Base-by-base conservation (phyloP, 108 stramenopile species). In the Pseudonitzschia delicatissima region DNA sequence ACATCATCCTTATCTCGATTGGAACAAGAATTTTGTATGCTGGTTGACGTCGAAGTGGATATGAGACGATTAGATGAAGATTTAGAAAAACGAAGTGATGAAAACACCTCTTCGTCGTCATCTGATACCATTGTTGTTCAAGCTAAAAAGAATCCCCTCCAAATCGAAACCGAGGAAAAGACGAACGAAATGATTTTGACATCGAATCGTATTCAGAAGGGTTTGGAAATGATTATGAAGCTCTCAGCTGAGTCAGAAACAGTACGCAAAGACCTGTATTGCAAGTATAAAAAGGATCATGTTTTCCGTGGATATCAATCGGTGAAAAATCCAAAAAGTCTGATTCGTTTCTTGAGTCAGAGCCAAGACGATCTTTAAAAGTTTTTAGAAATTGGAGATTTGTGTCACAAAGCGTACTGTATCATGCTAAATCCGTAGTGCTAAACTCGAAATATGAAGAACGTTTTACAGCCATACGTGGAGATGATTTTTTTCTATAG, bases 321-420 rank as follows among this genome's bases (percentile, higher is more conserved):
- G 6, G 49, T 71, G 21, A 61, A 71, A 28, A 60, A 81, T 69
- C 80, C 77, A 27, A 74, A 70, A 63, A 67, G 66, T 21, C 39
- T 85, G 11, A 67, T 83, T 66, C 74, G 71, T 35, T 73, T 69
- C 68, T 55, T 69, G 21, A 79, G 78, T 66, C 77, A 78, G 45
- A 52, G 33, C 31, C 68, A 69, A 31, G 58, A 47, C 23, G 66
- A 67, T 51, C 12, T 42, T 15, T 42, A 2, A 15, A 42, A 11
- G 11, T 42, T 42, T 42, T 42, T 11, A 15, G 40, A 42, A 42
- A 42, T 11, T 15, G 40, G n/a, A n/a, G n/a, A n/a, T n/a, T n/a
- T n/a, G n/a, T n/a, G n/a, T n/a, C n/a, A n/a, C n/a, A n/a, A n/a
- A n/a, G n/a, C n/a, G n/a, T n/a, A n/a, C n/a, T n/a, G n/a, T n/a